Evolutionary conservation across 2,329 filamentous ascomycete species (phyloP).

Genomic region (Fusarium virguliforme): DNA sequence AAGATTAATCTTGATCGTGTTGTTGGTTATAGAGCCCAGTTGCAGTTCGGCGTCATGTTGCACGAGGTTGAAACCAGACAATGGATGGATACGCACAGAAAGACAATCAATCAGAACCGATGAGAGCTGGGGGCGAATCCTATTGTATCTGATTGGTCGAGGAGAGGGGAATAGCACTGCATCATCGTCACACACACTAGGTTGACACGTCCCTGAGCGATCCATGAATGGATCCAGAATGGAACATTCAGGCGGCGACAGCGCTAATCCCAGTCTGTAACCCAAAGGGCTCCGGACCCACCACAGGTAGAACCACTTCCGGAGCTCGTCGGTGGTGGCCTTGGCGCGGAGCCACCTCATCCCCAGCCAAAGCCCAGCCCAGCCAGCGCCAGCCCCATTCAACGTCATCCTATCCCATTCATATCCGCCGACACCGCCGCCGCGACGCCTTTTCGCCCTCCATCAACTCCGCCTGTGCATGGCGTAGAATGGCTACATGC

Average conservation of each 20-base stretch:
- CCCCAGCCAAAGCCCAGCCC: slow-evolving; percentile 22
- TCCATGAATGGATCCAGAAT: not conserved
- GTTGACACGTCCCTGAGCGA: slow-evolving; percentile 8
- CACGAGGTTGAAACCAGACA: not conserved
- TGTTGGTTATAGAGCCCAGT: not conserved
- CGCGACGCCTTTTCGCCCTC: slow-evolving; percentile 28
- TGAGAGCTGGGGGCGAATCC: not conserved
- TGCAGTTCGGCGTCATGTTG: not conserved
- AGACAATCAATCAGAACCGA: not conserved
- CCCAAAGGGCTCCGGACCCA: slow-evolving; percentile 11
- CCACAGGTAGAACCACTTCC: slow-evolving; percentile 24
- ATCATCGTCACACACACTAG: slow-evolving; percentile 3
- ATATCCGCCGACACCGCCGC: slow-evolving; percentile 35
- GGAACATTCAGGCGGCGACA: slow-evolving; percentile 14
- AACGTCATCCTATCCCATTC: slow-evolving; percentile 48
- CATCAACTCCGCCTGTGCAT: slow-evolving; percentile 9
- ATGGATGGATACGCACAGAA: not conserved
- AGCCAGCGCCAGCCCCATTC: slow-evolving; percentile 37
- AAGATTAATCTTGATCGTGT: not conserved
- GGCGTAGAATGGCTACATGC: slow-evolving; percentile 42
- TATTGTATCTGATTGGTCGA: slow-evolving; percentile 3
- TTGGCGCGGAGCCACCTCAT: slow-evolving; percentile 22
- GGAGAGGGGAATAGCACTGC: not conserved
- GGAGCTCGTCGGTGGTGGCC: slow-evolving; percentile 18
- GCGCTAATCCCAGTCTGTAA: slow-evolving; percentile 17